Base-by-base conservation (phyloP, 164 flowering plant genomes). In the Kingdonia uniflora region DNA sequence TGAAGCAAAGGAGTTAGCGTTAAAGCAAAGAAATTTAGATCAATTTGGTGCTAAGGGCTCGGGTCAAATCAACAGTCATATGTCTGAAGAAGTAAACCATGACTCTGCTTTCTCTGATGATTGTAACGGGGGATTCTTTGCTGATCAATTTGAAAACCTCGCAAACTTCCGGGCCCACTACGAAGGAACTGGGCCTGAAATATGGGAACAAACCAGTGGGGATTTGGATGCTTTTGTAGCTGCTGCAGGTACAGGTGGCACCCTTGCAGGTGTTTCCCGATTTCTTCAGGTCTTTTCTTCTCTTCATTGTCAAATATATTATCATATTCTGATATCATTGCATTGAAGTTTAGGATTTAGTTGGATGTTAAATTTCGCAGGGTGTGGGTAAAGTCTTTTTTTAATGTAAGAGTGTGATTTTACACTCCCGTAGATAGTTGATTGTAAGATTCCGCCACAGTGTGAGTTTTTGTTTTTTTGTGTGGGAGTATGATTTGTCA, bases 161-260 rank as follows among this genome's bases (percentile, higher is more conserved):
- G 99, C 99, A 53, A 94, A 94, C 61, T 94, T 71, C 51, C 71
- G 89, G 38, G 80, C 99, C 19, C 99, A 94, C 57, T 89, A 82
- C 66, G 92, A 89, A 49, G 95, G 92, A 51, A 89, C 96, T 20
- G 99, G 96, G 14, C 96, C 97, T 55, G 99, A 94, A 73, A 89
- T 94, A 42, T 94, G 89, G 96, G 82, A 84, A 54, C 97, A 89
- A 60, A 82, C 87, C 17, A 67, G 61, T 48, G 95, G 88, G 10
- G 43, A 64, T 16, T 50, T 94, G 63, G 81, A 89, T 62, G 95
- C 97, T 46, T 94, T 89, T 71, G 76, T 94, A 19, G 94, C 92
- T 24, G 96, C 95, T 40, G 95, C 99, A 13, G 97, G 99, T 43
- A 94, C 96, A 25, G 97, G 99, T 37, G 99, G 97, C 52, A 94